Conservation (phyloP, 208 protist genomes). For the Herpetomonas tarakana region DNA sequence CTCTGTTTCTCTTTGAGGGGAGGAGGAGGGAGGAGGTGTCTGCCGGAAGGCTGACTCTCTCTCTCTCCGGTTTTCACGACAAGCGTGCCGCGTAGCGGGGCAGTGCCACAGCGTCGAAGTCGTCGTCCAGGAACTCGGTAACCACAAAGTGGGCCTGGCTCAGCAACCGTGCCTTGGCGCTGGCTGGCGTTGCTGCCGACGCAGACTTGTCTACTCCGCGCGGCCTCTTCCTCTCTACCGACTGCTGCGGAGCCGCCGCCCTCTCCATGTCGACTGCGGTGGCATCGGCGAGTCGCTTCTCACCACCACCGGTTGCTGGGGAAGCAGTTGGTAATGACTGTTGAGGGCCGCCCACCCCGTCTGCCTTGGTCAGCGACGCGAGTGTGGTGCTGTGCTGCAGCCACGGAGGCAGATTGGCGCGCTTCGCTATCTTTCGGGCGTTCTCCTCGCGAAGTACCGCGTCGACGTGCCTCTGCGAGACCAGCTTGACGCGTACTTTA, state of each 20-base stretch:
- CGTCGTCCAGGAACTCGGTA: conserved; percentile 54
- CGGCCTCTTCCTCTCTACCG: background rate
- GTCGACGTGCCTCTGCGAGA: conserved; percentile 50
- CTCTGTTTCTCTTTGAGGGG: no score
- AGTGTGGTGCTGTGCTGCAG: conserved; percentile 34
- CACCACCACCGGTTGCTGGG: no score
- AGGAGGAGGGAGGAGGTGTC: no score
- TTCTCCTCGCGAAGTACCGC: conserved; percentile 32
- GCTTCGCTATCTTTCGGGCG: conserved; percentile 67
- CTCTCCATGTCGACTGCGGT: background rate
- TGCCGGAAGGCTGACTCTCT: no score
- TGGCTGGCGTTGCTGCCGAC: background rate
- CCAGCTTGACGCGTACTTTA: conserved; percentile 49
- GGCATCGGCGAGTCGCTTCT: background rate
- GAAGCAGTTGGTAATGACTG: no score
- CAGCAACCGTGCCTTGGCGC: conserved; percentile 13
- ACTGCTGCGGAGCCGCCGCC: background rate
- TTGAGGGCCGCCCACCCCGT: no score
- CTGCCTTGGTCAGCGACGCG: conserved; percentile 3
- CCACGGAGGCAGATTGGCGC: conserved; percentile 78
- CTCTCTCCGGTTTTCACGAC: no score
- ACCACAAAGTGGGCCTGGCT: conserved; percentile 40
- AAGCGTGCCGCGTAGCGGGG: conserved; percentile 8
- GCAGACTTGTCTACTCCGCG: background rate
- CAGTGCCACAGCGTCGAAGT: conserved; percentile 60